Evolutionary conservation across 345 rosid species (phyloP), one percentile per base, ranked within the genome.

Genomic region (Gossypium sturtianum): DNA sequence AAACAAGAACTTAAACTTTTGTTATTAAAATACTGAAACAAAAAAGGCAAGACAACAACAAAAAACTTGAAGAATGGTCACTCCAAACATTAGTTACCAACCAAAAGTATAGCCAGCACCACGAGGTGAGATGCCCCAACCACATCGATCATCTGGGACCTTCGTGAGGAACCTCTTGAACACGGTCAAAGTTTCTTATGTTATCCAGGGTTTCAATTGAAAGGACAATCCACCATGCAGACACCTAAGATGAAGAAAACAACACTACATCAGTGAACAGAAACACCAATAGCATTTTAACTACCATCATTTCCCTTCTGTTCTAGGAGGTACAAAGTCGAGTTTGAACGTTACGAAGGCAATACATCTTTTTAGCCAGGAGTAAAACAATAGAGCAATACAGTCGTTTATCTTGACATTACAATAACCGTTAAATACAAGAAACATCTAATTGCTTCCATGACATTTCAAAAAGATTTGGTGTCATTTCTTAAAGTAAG

Each of bases 91-190:
- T 23, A 48, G 61, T 77, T 82, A 95, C 98, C 84, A 98, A 78
- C 98, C 99, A 84, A 94, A 94, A 60, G 98, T 94, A 82, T 93
- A 94, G 65, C 98, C 98, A 43, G 98, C 98, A 75, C 99, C 99
- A 72, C 96, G 90, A 19, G 98, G 99, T 74, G 99, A 95, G 80
- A 95, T 95, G 13, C 98, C 99, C 99, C 99, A 95, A 62, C 99
- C 98, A 79, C 98, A 93, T 48, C 99, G 84, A 75, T 95, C 98
- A 78, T 95, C 99, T 19, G 98, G 99, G 97, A 44, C 99, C 99
- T 85, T 95, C 98, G 59, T 93, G 96, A 11, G 98, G 99, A 78
- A 95, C 98, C 85, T 93, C 99, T 85, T 95, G 98, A 78, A 93
- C 94, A 34, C 99, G 89, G 61, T 95, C 99, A 80, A 95, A 93